Conservation (phyloP, 768 basidiomycete species). For the Wakefieldia striispora region DNA sequence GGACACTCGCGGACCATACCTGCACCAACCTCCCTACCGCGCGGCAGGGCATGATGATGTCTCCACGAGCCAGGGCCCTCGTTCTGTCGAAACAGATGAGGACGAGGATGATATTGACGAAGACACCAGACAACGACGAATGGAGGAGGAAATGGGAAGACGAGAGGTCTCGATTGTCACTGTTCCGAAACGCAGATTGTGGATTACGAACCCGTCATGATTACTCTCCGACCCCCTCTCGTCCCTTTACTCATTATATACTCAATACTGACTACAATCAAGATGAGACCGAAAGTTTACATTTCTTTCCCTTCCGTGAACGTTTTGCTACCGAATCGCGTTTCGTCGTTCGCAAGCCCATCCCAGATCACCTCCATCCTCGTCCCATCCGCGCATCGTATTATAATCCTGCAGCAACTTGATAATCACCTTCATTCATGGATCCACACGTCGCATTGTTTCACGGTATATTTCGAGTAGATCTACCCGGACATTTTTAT, state of each 20-base stretch:
- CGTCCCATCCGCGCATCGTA: slow-evolving; percentile 21
- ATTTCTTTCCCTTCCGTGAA: slow-evolving; percentile 4
- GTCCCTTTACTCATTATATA: slow-evolving; percentile 10
- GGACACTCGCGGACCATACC: slow-evolving; percentile 57
- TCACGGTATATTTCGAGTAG: slow-evolving; percentile 36
- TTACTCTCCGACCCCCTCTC: neutral
- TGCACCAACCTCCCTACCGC: slow-evolving; percentile 63
- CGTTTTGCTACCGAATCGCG: slow-evolving; percentile 13
- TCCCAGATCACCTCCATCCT: neutral
- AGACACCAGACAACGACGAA: slow-evolving; percentile 65
- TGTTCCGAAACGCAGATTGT: slow-evolving; percentile 70
- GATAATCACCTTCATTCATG: slow-evolving; percentile 28
- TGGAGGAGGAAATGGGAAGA: slow-evolving; percentile 80
- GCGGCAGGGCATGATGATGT: slow-evolving; percentile 44
- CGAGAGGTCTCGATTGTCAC: slow-evolving; percentile 82
- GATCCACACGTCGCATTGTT: slow-evolving; percentile 34
- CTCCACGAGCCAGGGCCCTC: slow-evolving; percentile 39
- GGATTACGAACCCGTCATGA: slow-evolving; percentile 67
- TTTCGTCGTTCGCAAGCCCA: slow-evolving; percentile 14
- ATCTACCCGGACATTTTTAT: slow-evolving; percentile 34
- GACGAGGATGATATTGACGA: slow-evolving; percentile 75
- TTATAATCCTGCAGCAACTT: slow-evolving; percentile 25
- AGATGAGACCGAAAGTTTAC: slow-evolving; percentile 7
- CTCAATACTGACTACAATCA: slow-evolving; percentile 23
- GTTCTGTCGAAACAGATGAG: slow-evolving; percentile 54